These are phyloP conservation scores for Teratosphaeria gauchensis DNA, from an alignment of 2,329 filamentous ascomycete genomes.

Conservation along the genomic window DNA sequence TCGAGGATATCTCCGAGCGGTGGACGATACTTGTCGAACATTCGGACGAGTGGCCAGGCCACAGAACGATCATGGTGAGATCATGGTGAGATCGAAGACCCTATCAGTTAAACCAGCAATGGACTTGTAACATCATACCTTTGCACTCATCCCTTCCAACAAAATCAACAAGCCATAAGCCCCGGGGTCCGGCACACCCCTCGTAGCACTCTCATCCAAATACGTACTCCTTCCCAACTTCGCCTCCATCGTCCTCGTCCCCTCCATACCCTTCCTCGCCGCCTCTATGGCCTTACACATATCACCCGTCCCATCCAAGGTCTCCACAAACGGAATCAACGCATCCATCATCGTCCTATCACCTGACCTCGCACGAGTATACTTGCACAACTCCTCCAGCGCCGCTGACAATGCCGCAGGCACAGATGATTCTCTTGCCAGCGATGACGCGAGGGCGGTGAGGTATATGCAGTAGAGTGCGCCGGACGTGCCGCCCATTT, in stretches of 20 bases:
- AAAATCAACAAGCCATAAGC: constrained; percentile 28
- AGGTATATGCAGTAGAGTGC: constrained; percentile 28
- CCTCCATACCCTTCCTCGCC: constrained; percentile 22
- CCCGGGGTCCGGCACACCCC: constrained; percentile 28
- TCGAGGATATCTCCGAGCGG: no score
- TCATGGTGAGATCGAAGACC: no score
- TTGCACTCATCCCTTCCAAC: constrained; percentile 22
- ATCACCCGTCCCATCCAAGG: constrained; percentile 13
- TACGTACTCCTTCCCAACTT: constrained; percentile 27
- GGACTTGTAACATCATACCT: background rate
- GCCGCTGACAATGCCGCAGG: constrained; percentile 18
- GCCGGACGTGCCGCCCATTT: constrained; percentile 28
- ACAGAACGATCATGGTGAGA: no score
- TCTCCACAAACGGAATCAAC: constrained; percentile 26
- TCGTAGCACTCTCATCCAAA: constrained; percentile 27
- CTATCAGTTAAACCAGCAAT: no score
- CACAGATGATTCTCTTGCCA: constrained; percentile 15
- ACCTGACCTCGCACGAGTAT: constrained; percentile 24
- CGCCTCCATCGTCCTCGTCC: constrained; percentile 27
- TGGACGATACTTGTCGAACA: no score
- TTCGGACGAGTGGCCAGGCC: no score
- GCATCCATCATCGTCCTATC: constrained; percentile 30
- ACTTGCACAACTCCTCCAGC: constrained; percentile 22
- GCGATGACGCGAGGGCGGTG: constrained; percentile 21
- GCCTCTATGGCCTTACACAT: constrained; percentile 14